Conservation (phyloP, 1,139 yeast genomes). For the Candida sp. region DNA sequence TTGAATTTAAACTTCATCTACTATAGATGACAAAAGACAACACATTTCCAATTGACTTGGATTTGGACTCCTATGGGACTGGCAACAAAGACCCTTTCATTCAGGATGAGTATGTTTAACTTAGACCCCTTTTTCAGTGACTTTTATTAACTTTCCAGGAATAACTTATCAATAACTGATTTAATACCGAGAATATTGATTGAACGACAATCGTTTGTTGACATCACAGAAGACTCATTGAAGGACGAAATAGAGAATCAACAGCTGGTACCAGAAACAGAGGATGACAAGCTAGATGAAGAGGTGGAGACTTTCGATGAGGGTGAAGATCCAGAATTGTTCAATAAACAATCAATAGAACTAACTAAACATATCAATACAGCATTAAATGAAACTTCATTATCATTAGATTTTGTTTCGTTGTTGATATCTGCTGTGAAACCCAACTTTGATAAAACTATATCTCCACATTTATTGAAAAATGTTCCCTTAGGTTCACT, state of each 20-base stretch:
- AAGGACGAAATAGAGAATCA: slow-evolving; percentile 16
- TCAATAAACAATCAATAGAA: slow-evolving; percentile 54
- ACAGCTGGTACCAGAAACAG: slow-evolving; percentile 3
- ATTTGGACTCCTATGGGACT: slow-evolving; percentile 16
- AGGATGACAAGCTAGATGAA: slow-evolving; percentile 3
- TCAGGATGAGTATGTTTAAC: slow-evolving; percentile 34
- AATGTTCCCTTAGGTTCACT: slow-evolving; percentile 79
- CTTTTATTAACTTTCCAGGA: slow-evolving; percentile 21
- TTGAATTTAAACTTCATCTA: not conserved
- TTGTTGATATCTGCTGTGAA: slow-evolving; percentile 75
- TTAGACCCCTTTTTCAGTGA: no score
- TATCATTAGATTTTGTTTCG: slow-evolving; percentile 85
- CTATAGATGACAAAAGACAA: slow-evolving; percentile 5
- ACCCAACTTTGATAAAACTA: slow-evolving; percentile 84
- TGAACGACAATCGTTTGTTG: slow-evolving; percentile 38
- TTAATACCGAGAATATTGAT: slow-evolving; percentile 38
- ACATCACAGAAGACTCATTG: slow-evolving; percentile 57
- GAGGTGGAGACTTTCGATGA: slow-evolving; percentile 5
- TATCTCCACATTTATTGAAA: slow-evolving; percentile 83
- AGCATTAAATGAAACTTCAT: slow-evolving; percentile 86
- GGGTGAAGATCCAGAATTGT: slow-evolving; percentile 31
- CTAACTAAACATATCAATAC: slow-evolving; percentile 53
- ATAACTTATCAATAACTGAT: slow-evolving; percentile 34
- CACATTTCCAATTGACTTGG: slow-evolving; percentile 19
- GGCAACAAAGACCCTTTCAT: slow-evolving; percentile 35